phyloP scores from a whole-genome alignment of 2,329 filamentous ascomycete species.

The Aureobasidium subglaciale region DNA sequence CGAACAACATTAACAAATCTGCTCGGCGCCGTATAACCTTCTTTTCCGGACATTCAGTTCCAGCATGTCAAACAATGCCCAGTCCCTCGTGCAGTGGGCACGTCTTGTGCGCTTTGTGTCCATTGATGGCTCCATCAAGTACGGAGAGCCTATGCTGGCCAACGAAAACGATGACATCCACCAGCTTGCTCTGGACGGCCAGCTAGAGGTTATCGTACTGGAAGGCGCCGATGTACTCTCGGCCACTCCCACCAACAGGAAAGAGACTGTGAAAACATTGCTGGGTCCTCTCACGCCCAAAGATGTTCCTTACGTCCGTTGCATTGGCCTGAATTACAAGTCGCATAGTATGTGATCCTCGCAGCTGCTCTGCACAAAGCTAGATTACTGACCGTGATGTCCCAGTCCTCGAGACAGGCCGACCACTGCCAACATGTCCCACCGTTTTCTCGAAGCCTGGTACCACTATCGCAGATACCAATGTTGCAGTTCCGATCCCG shows the following conservation, averaged over 20 bases:
- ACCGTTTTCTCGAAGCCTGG: constrained; percentile 68
- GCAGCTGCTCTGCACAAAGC: too few species aligned
- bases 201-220: constrained; percentile 48
- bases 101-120: constrained; percentile 29
- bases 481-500: constrained; percentile 60
- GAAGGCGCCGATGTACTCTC: constrained; percentile 37
- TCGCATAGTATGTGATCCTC: constrained; percentile 43
- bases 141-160: not conserved
- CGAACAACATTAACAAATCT: too few species aligned
- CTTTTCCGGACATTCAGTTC: too few species aligned
- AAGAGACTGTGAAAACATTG: constrained; percentile 47
- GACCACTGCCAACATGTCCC: constrained; percentile 64
- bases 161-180: constrained; percentile 26
- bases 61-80: too few species aligned
- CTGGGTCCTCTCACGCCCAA: constrained; percentile 45
- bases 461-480: constrained; percentile 58
- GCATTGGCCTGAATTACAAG: constrained; percentile 54
- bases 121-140: not conserved
- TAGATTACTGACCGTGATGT: too few species aligned
- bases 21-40: too few species aligned
- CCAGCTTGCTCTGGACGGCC: constrained; percentile 31
- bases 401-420: constrained; percentile 42
- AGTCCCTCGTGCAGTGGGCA: not conserved
- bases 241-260: constrained; percentile 47
- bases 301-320: constrained; percentile 52